Conservation (phyloP, 2,329 filamentous ascomycete genomes). For the Dothidotthia symphoricarpi region DNA sequence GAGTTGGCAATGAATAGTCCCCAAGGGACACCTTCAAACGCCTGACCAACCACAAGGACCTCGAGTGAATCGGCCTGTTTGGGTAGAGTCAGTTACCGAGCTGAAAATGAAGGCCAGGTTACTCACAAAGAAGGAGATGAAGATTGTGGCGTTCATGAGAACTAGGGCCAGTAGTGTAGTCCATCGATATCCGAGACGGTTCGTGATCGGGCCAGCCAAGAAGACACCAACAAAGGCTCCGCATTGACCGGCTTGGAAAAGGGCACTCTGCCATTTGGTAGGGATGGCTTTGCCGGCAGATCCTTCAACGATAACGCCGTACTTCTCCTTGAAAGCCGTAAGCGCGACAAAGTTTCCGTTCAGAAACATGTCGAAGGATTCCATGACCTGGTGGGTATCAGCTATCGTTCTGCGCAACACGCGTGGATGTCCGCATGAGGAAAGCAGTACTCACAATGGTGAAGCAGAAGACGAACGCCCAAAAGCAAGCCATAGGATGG, state of each 20-base stretch:
- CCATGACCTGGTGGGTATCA: conserved; percentile 55
- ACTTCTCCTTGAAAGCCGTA: conserved; percentile 47
- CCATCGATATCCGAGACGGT: conserved; percentile 57
- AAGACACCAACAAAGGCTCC: conserved; percentile 62
- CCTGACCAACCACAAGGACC: conserved; percentile 53
- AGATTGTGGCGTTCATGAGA: conserved; percentile 58
- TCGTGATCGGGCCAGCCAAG: conserved; percentile 59
- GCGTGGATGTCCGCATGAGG: too few species aligned
- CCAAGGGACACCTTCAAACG: conserved; percentile 62
- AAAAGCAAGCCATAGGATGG: conserved; percentile 54
- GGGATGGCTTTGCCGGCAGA: conserved; percentile 45
- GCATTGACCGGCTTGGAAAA: conserved; percentile 56
- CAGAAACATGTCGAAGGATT: conserved; percentile 62
- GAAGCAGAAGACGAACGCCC: conserved; percentile 56
- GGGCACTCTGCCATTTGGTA: conserved; percentile 58
- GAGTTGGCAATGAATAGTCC: conserved; percentile 64
- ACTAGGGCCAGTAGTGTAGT: conserved; percentile 55
- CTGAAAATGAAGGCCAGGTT: neutral
- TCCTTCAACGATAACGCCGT: conserved; percentile 44
- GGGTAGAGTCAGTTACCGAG: neutral
- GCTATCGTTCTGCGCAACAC: neutral
- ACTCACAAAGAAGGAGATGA: conserved; percentile 56
- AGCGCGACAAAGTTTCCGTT: conserved; percentile 59
- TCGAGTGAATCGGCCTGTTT: conserved; percentile 43
- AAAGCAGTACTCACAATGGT: conserved; percentile 47